Percentiles rank a stretch among this genome's conserved stretches.
Evolutionary conservation across 768 basidiomycete species (phyloP).

Genomic region (Auricularia sp.): DNA sequence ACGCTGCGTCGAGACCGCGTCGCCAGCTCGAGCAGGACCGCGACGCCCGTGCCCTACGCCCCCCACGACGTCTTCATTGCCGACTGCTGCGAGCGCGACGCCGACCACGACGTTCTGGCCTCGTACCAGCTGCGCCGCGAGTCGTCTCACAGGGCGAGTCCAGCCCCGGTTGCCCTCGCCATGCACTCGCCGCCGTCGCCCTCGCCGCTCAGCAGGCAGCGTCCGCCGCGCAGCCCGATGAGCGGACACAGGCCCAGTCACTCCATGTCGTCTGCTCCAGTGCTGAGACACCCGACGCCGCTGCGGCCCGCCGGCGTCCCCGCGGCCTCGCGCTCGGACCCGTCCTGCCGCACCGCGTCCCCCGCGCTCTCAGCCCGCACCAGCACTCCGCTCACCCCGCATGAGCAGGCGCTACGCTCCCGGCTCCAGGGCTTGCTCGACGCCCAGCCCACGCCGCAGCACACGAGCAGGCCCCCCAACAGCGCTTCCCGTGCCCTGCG

Average conservation of each 20-base stretch:
- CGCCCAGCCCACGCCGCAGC: not conserved
- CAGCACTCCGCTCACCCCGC: constrained; percentile 20
- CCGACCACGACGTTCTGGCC: constrained; percentile 14
- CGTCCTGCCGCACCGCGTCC: not conserved
- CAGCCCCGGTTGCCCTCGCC: not conserved
- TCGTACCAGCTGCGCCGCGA: constrained; percentile 4
- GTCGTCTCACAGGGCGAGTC: constrained; percentile 7
- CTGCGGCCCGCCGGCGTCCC: not conserved
- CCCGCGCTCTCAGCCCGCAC: constrained; percentile 19
- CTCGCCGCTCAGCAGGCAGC: not conserved
- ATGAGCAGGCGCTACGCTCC: constrained; percentile 42
- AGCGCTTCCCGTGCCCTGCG: not conserved
- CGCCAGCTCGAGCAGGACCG: constrained; percentile 14
- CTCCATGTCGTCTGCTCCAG: not conserved
- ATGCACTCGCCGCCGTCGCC: not conserved
- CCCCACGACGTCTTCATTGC: constrained; percentile 12
- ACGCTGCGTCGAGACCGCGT: constrained; percentile 34
- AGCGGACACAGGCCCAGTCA: not conserved
- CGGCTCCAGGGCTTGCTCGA: constrained; percentile 43
- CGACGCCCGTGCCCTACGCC: constrained; percentile 8
- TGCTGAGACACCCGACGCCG: not conserved
- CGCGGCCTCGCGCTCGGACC: constrained; percentile 2
- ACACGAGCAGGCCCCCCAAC: not conserved
- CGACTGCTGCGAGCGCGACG: constrained; percentile 17
- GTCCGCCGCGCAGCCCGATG: not conserved